Evolutionary conservation across 371 early-diverging fungal genomes (phyloP).

Genomic region (Aphelidium insulamus): DNA sequence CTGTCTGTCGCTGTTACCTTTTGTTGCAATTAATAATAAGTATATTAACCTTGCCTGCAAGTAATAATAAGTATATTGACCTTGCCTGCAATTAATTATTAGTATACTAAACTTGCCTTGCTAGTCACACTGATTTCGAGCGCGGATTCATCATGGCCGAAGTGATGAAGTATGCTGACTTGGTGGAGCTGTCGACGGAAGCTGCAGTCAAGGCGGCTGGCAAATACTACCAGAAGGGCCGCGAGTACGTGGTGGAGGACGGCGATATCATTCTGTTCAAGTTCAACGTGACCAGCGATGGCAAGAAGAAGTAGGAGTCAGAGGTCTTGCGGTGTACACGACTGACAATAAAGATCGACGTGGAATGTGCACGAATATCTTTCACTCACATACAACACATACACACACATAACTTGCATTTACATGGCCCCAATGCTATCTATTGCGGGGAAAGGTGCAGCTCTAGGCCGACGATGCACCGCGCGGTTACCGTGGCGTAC

Average conservation of each 20-base stretch:
- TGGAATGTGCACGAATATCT: too few relatives aligned
- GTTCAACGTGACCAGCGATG: slow-evolving; percentile 18
- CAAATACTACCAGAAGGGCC: slow-evolving; percentile 84
- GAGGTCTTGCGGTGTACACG: too few relatives aligned
- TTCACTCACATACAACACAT: too few relatives aligned
- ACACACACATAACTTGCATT: too few relatives aligned
- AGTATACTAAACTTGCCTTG: background rate
- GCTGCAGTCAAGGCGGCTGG: slow-evolving; percentile 83
- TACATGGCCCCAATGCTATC: too few relatives aligned
- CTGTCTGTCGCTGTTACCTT: background rate
- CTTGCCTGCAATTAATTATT: background rate
- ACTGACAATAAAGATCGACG: too few relatives aligned
- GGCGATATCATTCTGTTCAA: slow-evolving; percentile 75
- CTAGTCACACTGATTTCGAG: slow-evolving; percentile 87
- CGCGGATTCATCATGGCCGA: slow-evolving; percentile 96
- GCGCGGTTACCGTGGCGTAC: too few relatives aligned
- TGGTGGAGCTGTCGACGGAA: slow-evolving; percentile 59
- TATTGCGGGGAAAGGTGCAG: too few relatives aligned
- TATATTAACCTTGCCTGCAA: too few relatives aligned
- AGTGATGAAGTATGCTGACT: slow-evolving; percentile 69
- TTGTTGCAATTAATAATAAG: too few relatives aligned
- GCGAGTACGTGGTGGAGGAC: slow-evolving; percentile 83
- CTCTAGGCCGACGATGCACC: too few relatives aligned
- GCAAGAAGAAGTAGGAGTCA: slow-evolving; percentile 11
- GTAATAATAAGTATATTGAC: too few relatives aligned